Base-by-base conservation (phyloP, 495 filamentous ascomycete species). In the Xylaria longipes region DNA sequence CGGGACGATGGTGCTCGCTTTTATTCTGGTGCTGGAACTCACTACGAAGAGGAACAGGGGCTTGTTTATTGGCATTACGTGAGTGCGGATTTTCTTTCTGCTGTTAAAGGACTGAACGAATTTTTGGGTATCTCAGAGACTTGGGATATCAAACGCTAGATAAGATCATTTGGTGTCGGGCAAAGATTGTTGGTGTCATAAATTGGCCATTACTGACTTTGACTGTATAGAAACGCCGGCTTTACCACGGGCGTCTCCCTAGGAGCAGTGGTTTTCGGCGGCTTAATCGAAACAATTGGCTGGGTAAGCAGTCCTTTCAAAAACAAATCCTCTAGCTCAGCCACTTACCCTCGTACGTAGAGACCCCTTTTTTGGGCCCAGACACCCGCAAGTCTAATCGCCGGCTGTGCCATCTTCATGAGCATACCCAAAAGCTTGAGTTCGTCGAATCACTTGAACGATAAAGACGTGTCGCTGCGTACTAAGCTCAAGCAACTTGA, bases 21-120 rank as follows among this genome's bases (percentile, higher is more conserved):
- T 91, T 62, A 92, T 95, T 45, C 78, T 94, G 37, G 88, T 90
- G 2, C 82, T 95, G 4, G 89, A 94, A 74, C 75, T 95, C 50
- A 85, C 88, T 0, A 87, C 84, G 33, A 86, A 89, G 58, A 87
- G 88, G 69, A 83, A 88, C 31, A 82, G 93, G 63, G 93, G 92
- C 1, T 67, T 95, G 22, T 92, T 87, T 72, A 86, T 94, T 68
- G 93, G 93, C 1, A 71, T 93, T 14, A 81, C 91, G 77, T 79
- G 69, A 91, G 89, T 66, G 37, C 15, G 9, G 7, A 29, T 3
- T n/a, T 27, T 50, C 3, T 14, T 65, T 20, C 22, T 62, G 1
- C 39, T 48, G 17, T 41, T 69, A 1, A 9, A 56, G 11, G 22
- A 11, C 12, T 1, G 22, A 20, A 29, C 15, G 11, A 6, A 8